These are phyloP conservation scores for Colletotrichum neosansevieriae DNA, from an alignment of 2,329 filamentous ascomycete species.

Conservation along the genomic window DNA sequence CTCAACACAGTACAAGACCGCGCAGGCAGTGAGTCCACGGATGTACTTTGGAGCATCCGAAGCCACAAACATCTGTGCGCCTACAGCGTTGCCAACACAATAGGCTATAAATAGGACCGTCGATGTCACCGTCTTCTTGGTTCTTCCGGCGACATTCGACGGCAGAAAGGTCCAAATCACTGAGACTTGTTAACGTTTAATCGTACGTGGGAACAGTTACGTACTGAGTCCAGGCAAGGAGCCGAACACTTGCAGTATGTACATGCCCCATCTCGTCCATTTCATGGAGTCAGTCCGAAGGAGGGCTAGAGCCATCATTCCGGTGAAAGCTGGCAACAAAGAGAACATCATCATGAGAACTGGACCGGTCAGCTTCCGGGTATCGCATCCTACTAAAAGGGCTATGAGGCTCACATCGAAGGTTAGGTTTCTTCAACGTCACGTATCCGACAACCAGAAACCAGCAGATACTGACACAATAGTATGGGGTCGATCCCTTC, in stretches of 20 bases:
- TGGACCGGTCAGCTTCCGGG: not conserved
- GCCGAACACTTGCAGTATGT: conserved; percentile 46
- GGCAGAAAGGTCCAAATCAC: conserved; percentile 51
- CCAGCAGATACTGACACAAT: conserved; percentile 46
- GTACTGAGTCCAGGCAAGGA: conserved; percentile 45
- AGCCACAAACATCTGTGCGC: conserved; percentile 39
- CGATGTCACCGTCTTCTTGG: conserved; percentile 48
- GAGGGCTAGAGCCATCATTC: conserved; percentile 48
- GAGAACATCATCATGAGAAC: conserved; percentile 48
- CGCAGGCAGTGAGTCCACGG: conserved; percentile 43
- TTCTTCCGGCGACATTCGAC: conserved; percentile 55
- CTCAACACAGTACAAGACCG: conserved; percentile 45
- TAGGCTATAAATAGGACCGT: conserved; percentile 44
- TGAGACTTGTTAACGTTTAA: conserved; percentile 23
- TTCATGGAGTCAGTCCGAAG: conserved; percentile 44
- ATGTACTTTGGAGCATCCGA: conserved; percentile 41
- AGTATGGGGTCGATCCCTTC: conserved; percentile 48
- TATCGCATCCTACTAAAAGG: not conserved
- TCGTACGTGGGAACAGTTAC: not conserved
- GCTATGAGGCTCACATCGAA: conserved; percentile 43
- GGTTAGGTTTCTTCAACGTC: conserved; percentile 46
- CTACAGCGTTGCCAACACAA: conserved; percentile 43
- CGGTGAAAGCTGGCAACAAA: conserved; percentile 46
- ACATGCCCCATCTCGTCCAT: conserved; percentile 51
- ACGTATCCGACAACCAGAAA: conserved; percentile 45